Base-by-base conservation (phyloP, 2,329 filamentous ascomycete species). In the Zasmidium cellare region DNA sequence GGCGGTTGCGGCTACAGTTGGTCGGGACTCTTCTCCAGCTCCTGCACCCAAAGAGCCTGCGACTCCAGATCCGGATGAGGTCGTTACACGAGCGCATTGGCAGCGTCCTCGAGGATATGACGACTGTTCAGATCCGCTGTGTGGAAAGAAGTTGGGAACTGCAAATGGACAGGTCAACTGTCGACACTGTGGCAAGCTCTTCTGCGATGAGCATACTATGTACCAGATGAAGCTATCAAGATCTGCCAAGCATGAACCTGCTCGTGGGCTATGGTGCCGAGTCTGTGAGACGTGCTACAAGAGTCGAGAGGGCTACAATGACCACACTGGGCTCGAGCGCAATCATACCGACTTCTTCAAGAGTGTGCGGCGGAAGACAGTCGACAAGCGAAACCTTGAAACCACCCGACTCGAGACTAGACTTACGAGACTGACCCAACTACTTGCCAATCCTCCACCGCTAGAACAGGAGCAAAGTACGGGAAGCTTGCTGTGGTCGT, bases 281-380 rank as follows among this genome's bases (percentile, higher is more conserved):
- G 93, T 97, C 1, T 99, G 94, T 72, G 94, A 99, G 78, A 97
- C 94, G n/a, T 99, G 94, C 76, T 99, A 94, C 78, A 97, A 97
- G 77, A 96, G 92, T 52, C 85, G 94, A 68, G 91, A 92, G 23
- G 94, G 94, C 2, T 99, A 99, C 75, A 96, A 96, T 71, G 92
- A 99, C 57, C 66, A 68, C 51, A 61, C 58, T 75, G 84, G 92
- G 0, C 74, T 87, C 1, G 79, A 87, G 57, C 80, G 86, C 59
- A 87, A 96, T 67, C 89, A 92, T 67, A 92, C 85, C 2, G 77
- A 79, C n/a, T 77, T 79, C 2, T 97, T 99, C 67, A 76, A 81
- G 12, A 81, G 82, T 2, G 82, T 89, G n/a, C 81, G 94, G 58
- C 84, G 88, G 67, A 89, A 87, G 64, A 90, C 81, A 41, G 87